These are phyloP conservation scores for Baorangia bicolor DNA, from an alignment of 768 basidiomycete species.

Conservation along the genomic window DNA sequence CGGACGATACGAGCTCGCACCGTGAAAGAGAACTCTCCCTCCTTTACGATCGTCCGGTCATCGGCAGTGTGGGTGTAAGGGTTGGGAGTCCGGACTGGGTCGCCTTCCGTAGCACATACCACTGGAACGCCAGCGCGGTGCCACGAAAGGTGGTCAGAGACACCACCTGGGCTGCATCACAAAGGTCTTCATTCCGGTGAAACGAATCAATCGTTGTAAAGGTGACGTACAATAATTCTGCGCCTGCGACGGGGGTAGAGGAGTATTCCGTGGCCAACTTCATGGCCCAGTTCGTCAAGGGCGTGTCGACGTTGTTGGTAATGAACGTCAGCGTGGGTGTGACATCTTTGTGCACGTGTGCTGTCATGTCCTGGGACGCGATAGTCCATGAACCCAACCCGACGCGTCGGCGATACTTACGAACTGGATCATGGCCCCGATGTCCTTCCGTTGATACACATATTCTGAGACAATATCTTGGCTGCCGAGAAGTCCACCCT, in stretches of 20 bases:
- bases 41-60: constrained; percentile 22
- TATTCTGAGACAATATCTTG: constrained; percentile 54
- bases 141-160: constrained; percentile 51
- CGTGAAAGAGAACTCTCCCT: constrained; percentile 45
- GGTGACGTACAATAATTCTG: constrained; percentile 33
- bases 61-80: constrained; percentile 40
- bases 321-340: constrained; percentile 26
- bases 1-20: constrained; percentile 1
- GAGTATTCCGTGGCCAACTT: constrained; percentile 34
- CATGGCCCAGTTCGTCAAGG: constrained; percentile 42
- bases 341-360: constrained; percentile 24
- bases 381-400: neutral
- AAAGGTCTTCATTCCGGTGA: neutral
- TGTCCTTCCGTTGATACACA: constrained; percentile 42
- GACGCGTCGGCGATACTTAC: constrained; percentile 42
- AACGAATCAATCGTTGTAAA: neutral
- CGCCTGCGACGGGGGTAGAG: constrained; percentile 7
- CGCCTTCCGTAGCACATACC: constrained; percentile 44
- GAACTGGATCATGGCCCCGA: constrained; percentile 51
- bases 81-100: constrained; percentile 41
- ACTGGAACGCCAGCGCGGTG: constrained; percentile 41
- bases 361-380: constrained; percentile 35
- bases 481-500: constrained; percentile 24
- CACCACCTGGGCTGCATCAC: constrained; percentile 30
- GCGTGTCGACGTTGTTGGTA: constrained; percentile 40